Evolutionary conservation across 371 early-diverging fungal species (phyloP).

Genomic region (Mucor racemosus): DNA sequence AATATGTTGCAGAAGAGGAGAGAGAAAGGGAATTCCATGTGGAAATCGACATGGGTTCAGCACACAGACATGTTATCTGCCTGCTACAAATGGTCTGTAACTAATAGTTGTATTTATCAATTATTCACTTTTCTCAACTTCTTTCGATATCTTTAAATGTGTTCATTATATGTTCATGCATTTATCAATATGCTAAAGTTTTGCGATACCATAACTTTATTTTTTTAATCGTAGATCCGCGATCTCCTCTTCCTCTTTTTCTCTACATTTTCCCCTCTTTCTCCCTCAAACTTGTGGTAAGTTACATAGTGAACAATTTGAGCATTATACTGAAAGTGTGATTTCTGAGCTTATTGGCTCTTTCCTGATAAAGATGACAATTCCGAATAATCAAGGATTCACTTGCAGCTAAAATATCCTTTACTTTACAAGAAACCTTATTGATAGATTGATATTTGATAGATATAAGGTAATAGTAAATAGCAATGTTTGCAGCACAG

Average conservation of each 20-base stretch:
- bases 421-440: not conserved
- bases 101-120: no score
- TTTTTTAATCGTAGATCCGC: not conserved
- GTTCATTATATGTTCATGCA: not conserved
- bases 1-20: not conserved
- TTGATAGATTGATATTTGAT: not conserved
- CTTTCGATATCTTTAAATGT: not conserved
- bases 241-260: not conserved
- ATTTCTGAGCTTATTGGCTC: not conserved
- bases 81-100: no score
- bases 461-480: no score
- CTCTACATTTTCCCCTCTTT: not conserved
- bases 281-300: conserved; percentile 4
- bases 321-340: not conserved
- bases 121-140: no score
- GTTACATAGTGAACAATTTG: not conserved
- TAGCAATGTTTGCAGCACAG: no score
- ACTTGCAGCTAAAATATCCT: not conserved
- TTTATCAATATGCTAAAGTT: not conserved
- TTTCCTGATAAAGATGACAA: not conserved
- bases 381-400: not conserved
- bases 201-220: conserved; percentile 3
- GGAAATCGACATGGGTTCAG: no score
- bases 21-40: not conserved
- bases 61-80: no score